Conservation (phyloP, 352 stramenopile genomes). For the Saprolegnia parasitica region DNA sequence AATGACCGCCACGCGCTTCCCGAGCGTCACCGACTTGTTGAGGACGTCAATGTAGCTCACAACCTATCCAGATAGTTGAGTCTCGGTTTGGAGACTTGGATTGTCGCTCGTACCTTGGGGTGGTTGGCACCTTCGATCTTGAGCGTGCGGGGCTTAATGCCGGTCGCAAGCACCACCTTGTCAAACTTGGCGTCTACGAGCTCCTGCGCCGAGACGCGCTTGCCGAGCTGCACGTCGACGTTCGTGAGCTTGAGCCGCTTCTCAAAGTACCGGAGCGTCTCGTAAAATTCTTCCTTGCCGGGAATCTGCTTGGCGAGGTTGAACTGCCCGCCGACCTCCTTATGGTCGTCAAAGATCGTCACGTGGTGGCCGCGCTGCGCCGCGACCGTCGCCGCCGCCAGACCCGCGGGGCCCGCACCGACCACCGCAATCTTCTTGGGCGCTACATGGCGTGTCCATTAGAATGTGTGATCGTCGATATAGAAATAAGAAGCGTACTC, state of each 20-base stretch:
- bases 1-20: slow-evolving; percentile 92
- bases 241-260: slow-evolving; percentile 80
- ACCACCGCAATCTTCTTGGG: slow-evolving; percentile 84
- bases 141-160: slow-evolving; percentile 86
- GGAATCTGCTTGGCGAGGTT: slow-evolving; percentile 96
- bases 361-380: slow-evolving; percentile 89
- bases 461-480: background rate
- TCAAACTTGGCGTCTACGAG: slow-evolving; percentile 65
- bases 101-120: slow-evolving; percentile 52
- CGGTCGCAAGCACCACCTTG: slow-evolving; percentile 94
- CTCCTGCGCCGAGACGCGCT: slow-evolving; percentile 47
- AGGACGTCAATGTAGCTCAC: slow-evolving; percentile 96
- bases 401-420: slow-evolving; percentile 90
- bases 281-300: slow-evolving; percentile 97
- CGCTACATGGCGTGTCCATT: slow-evolving; percentile 29
- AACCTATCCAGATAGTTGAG: slow-evolving; percentile 28
- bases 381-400: slow-evolving; percentile 86
- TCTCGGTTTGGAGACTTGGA: background rate
- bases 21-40: slow-evolving; percentile 80
- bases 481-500: slow-evolving; percentile 2
- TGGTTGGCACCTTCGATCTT: slow-evolving; percentile 87
- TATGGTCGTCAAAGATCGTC: slow-evolving; percentile 89
- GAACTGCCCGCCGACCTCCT: slow-evolving; percentile 92
- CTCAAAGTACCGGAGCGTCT: slow-evolving; percentile 95
- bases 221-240: slow-evolving; percentile 77